Conservation (phyloP, 148 eudicot species). For the Chenopodium album region DNA sequence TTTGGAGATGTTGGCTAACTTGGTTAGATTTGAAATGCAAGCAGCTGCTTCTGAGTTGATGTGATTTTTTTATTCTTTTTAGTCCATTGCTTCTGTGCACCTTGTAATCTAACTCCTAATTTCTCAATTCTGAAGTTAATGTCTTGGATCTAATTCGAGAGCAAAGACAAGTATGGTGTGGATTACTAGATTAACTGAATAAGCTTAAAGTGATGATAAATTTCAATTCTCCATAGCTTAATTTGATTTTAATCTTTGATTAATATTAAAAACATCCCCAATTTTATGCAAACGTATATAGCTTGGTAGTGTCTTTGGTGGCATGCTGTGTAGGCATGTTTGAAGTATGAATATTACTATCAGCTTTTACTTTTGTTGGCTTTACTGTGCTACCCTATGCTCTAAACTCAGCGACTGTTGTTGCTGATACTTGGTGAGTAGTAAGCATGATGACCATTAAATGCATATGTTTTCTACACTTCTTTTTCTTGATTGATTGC, state of each 20-base stretch:
- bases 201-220: not conserved
- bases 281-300: not conserved
- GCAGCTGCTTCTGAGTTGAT: not conserved
- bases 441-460: not conserved
- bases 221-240: not conserved
- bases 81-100: not conserved
- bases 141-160: not conserved
- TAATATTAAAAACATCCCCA: not conserved
- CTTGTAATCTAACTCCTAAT: not conserved
- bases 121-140: not conserved
- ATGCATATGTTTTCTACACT: not conserved
- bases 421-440: constrained; percentile 1
- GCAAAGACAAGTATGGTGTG: not conserved
- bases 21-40: not conserved
- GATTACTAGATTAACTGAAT: not conserved
- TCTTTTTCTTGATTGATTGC: not conserved
- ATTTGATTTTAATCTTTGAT: too few species aligned
- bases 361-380: not conserved
- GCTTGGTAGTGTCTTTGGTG: not conserved
- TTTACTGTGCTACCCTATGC: not conserved
- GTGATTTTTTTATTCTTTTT: not conserved
- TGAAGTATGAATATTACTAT: not conserved
- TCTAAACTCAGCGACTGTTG: not conserved
- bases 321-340: not conserved
- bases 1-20: not conserved